Conservation (phyloP, 495 filamentous ascomycete genomes). For the Annulohypoxylon nitens region DNA sequence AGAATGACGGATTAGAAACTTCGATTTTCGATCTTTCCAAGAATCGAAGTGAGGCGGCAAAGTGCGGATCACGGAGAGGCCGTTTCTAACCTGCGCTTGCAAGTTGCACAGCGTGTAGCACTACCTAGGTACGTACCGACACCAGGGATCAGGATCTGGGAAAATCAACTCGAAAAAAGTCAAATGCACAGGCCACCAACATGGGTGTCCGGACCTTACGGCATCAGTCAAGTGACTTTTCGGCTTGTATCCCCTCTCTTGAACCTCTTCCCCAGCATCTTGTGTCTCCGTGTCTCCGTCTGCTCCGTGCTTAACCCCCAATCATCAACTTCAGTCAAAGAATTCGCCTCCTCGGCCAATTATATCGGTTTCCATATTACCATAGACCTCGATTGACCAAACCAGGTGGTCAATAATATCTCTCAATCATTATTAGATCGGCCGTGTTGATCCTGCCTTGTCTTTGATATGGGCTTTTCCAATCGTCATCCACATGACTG, state of each 20-base stretch:
- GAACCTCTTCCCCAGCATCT: slow-evolving; percentile 22
- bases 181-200: background rate
- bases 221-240: slow-evolving; percentile 44
- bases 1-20: background rate
- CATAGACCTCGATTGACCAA: slow-evolving; percentile 37
- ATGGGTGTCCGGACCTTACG: slow-evolving; percentile 6
- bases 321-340: slow-evolving; percentile 31
- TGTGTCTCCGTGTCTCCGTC: slow-evolving; percentile 23
- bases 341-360: slow-evolving; percentile 39
- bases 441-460: slow-evolving; percentile 34
- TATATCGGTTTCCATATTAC: background rate
- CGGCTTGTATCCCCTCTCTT: slow-evolving; percentile 1
- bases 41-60: slow-evolving; percentile 44
- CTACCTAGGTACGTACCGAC: slow-evolving; percentile 11
- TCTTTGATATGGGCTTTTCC: slow-evolving; percentile 26
- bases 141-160: background rate
- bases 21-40: slow-evolving; percentile 7
- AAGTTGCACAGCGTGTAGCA: background rate
- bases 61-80: slow-evolving; percentile 48
- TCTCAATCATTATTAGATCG: slow-evolving; percentile 19
- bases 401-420: slow-evolving; percentile 20
- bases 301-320: slow-evolving; percentile 10
- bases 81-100: slow-evolving; percentile 44
- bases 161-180: background rate
- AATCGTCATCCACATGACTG: slow-evolving; percentile 38